Evolutionary conservation across 148 eudicot species (phyloP).

Genomic region (Selenicereus undatus): DNA sequence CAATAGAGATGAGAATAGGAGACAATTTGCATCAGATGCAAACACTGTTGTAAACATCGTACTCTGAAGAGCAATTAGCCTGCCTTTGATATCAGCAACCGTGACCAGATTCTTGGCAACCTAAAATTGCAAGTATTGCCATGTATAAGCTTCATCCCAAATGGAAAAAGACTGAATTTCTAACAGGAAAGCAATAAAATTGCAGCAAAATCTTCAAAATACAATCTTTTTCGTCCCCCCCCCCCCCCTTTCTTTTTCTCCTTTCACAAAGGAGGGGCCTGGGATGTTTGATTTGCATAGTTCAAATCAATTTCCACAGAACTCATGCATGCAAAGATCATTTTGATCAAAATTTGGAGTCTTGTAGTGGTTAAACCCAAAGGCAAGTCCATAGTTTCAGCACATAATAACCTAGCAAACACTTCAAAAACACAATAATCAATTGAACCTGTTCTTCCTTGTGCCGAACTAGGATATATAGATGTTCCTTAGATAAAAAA

Average conservation of each 20-base stretch:
- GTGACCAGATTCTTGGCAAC: conserved; percentile 48
- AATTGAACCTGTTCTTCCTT: neutral
- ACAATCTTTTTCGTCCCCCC: neutral
- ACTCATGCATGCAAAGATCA: neutral
- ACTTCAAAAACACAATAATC: neutral
- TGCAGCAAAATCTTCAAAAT: neutral
- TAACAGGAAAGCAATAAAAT: neutral
- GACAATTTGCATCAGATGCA: conserved; percentile 8
- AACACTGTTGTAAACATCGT: neutral
- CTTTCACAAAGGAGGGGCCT: neutral
- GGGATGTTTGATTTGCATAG: no score
- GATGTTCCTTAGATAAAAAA: neutral
- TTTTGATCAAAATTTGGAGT: neutral
- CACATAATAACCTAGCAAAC: neutral
- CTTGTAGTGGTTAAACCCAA: neutral
- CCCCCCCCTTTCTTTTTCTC: neutral
- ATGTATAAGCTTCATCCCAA: conserved; percentile 1
- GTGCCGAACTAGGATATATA: neutral
- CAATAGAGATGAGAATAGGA: conserved; percentile 27
- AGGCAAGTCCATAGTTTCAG: neutral
- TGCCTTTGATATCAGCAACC: conserved; percentile 41
- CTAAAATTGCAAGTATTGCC: conserved; percentile 25
- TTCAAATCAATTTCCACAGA: no score
- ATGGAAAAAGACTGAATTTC: no score
- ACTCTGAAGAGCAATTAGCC: conserved; percentile 31